These are phyloP conservation scores for Diplocarpon rosae DNA, from an alignment of 2,329 filamentous ascomycete genomes.

Conservation along the genomic window DNA sequence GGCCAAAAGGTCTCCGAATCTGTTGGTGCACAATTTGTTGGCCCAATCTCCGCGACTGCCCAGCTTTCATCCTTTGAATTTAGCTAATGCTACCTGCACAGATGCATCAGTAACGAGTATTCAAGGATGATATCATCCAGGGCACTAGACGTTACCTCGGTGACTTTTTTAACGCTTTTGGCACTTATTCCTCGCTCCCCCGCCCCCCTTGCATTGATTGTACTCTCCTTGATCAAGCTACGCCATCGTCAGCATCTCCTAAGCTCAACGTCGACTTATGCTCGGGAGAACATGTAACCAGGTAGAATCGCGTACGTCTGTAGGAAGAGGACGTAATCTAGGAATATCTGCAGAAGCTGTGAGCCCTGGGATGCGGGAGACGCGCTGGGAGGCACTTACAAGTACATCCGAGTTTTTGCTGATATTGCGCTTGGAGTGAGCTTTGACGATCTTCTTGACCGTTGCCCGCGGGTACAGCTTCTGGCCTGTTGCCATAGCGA, in stretches of 20 bases:
- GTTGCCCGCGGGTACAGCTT: conserved; percentile 77
- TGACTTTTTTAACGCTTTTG: conserved; percentile 65
- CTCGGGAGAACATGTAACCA: not conserved
- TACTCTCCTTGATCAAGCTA: conserved; percentile 70
- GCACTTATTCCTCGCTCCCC: conserved; percentile 67
- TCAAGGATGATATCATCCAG: not conserved
- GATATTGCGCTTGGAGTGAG: conserved; percentile 67
- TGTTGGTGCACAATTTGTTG: not conserved
- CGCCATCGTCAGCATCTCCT: conserved; percentile 8
- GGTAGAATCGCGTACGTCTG: conserved; percentile 37
- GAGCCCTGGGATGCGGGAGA: conserved; percentile 8
- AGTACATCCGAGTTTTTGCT: conserved; percentile 81
- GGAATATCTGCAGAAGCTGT: conserved; percentile 54
- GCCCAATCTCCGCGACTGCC: not conserved
- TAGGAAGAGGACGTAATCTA: conserved; percentile 78
- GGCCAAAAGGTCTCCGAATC: too few relatives aligned
- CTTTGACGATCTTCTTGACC: conserved; percentile 82
- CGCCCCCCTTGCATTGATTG: conserved; percentile 61
- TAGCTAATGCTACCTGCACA: not conserved
- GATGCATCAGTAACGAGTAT: not conserved
- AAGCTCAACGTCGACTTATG: not conserved
- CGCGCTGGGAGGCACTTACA: conserved; percentile 37
- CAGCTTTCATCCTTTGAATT: conserved; percentile 4
- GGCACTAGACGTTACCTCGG: conserved; percentile 44
- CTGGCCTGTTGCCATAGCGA: conserved; percentile 36